phyloP scores from a whole-genome alignment of 176 grass and related monocot genomes.

The Avena insularis region DNA sequence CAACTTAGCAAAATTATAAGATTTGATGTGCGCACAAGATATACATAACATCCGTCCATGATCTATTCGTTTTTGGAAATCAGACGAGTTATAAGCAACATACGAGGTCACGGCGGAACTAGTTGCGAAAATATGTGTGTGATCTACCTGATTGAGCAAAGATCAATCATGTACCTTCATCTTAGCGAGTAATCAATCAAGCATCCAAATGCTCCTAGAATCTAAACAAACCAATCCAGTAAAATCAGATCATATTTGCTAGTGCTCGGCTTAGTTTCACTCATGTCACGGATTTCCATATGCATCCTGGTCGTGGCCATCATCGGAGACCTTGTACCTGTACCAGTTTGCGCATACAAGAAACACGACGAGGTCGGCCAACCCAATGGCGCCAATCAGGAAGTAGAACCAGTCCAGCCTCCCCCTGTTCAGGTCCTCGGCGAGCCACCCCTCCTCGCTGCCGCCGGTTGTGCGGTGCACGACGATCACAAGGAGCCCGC shows the following conservation, averaged over 20 bases:
- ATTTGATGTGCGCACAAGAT: no score
- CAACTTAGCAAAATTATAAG: no score
- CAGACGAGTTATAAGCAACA: no score
- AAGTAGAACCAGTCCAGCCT: conserved; percentile 69
- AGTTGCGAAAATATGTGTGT: no score
- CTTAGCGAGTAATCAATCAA: neutral
- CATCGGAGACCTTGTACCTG: conserved; percentile 53
- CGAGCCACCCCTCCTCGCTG: conserved; percentile 47
- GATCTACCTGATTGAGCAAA: no score
- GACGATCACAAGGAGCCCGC: conserved; percentile 45
- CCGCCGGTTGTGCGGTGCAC: conserved; percentile 42
- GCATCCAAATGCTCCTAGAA: neutral
- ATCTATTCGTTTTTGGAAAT: no score
- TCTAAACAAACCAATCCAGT: neutral
- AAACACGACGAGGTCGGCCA: conserved; percentile 59
- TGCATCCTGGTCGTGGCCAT: neutral
- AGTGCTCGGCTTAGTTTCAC: neutral
- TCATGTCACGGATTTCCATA: neutral
- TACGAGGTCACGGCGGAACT: no score
- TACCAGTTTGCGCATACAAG: conserved; percentile 67
- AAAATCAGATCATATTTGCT: neutral
- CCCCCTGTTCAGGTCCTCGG: conserved; percentile 66
- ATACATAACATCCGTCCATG: no score
- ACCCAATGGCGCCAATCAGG: conserved; percentile 47
- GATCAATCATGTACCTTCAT: no score